A percentile compares a stretch with the other conserved stretches of the same genome.
Conservation (phyloP, 208 protist species). For the Leishmania tarentolae region DNA sequence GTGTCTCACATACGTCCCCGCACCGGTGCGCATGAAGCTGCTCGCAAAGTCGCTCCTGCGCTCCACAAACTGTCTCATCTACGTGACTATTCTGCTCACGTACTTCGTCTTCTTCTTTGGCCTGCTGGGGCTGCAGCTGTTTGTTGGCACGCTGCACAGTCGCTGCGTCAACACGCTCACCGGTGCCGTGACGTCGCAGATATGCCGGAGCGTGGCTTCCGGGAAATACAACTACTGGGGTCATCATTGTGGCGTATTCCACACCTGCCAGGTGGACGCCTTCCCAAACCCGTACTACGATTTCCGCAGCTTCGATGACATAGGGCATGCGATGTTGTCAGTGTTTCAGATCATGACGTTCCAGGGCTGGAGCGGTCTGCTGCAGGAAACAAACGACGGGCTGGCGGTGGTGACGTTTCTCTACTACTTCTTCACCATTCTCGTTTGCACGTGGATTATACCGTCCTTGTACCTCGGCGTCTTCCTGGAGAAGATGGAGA, state of each 20-base stretch:
- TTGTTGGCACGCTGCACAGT: conserved; percentile 70
- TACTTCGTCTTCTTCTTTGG: conserved; percentile 92
- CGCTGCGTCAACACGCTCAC: conserved; percentile 80
- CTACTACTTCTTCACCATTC: conserved; percentile 86
- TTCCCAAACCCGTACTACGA: conserved; percentile 83
- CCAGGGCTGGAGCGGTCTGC: conserved; percentile 87
- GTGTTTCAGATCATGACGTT: conserved; percentile 91
- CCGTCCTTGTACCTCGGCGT: conserved; percentile 88
- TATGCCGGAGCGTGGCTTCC: conserved; percentile 60
- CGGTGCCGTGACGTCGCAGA: conserved; percentile 47
- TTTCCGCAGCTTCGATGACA: conserved; percentile 92
- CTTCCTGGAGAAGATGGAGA: conserved; percentile 90
- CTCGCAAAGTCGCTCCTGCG: conserved; percentile 87
- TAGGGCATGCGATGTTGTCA: conserved; percentile 85
- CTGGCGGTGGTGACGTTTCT: conserved; percentile 65
- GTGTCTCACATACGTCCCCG: conserved; percentile 72
- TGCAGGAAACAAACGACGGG: conserved; percentile 83
- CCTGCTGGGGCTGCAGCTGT: conserved; percentile 86
- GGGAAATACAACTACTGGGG: conserved; percentile 82
- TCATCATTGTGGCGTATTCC: conserved; percentile 47
- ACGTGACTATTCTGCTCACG: conserved; percentile 69
- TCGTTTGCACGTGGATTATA: conserved; percentile 88
- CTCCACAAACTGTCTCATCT: conserved; percentile 70
- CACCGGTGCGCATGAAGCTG: conserved; percentile 80
- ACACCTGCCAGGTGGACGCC: conserved; percentile 52